These are phyloP conservation scores for Nadsonia starkeyi-henricii DNA, from an alignment of 1,139 yeast species.

Conservation along the genomic window DNA sequence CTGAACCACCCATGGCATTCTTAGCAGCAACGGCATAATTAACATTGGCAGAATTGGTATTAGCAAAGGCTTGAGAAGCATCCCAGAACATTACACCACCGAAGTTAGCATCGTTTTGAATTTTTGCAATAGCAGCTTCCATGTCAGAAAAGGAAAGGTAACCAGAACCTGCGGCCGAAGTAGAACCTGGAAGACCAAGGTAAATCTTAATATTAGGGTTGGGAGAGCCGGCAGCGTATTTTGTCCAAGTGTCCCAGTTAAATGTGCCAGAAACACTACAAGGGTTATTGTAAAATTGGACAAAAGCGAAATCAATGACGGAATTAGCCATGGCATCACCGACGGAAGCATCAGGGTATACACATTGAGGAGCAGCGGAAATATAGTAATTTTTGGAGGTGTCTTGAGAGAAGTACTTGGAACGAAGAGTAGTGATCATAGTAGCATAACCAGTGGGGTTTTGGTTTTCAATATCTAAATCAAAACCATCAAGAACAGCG, in stretches of 20 bases:
- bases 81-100: constrained; percentile 92
- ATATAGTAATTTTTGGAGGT: constrained; percentile 45
- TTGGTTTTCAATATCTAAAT: constrained; percentile 53
- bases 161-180: constrained; percentile 57
- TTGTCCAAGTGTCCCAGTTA: constrained; percentile 80
- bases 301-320: constrained; percentile 69
- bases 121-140: constrained; percentile 4
- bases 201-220: constrained; percentile 48
- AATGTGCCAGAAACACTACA: constrained; percentile 45
- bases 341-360: constrained; percentile 75
- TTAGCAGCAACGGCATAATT: constrained; percentile 27
- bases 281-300: constrained; percentile 88
- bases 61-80: constrained; percentile 64
- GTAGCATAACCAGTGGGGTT: constrained; percentile 39
- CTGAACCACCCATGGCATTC: constrained; percentile 9
- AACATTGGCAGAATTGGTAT: constrained; percentile 29
- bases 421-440: constrained; percentile 40
- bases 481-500: constrained; percentile 58
- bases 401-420: constrained; percentile 29
- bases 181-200: constrained; percentile 63
- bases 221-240: constrained; percentile 38
- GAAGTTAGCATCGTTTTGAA: constrained; percentile 35
- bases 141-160: constrained; percentile 33
- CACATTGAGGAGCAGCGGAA: constrained; percentile 94
- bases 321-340: constrained; percentile 52